Base-by-base conservation (phyloP, 2,329 filamentous ascomycete genomes). In the Pezicula rhizophila region DNA sequence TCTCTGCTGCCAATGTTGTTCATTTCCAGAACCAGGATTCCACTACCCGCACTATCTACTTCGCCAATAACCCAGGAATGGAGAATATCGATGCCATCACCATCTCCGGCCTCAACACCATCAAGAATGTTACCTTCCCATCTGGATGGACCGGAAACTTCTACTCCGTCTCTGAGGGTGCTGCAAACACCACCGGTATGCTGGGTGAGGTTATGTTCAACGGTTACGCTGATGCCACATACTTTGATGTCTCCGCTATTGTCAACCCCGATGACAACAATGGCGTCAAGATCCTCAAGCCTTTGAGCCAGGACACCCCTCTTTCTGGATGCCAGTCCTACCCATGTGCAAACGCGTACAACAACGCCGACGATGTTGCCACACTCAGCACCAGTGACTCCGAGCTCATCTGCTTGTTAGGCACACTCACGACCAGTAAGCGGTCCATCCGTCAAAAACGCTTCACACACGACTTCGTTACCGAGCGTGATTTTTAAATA, bases 211-310 rank as follows among this genome's bases (percentile, higher is more conserved):
- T 78, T 7, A 69, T 70, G 4, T 78, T 77, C 55, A 66, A 72
- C 46, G 75, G 72, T 60, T 77, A 65, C 65, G 59, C 63, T 46
- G 75, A 67, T 54, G 52, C 68, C 50, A 78, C 73, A 49, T 81
- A 73, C 71, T 81, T 77, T 50, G 78, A 81, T 54, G 76, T 81
- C 53, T 79, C 76, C 10, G 77, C 77, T 62, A 80, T 81, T 54
- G 74, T 79, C 57, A 66, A 76, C 64, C 65, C 75, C 45, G 60
- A 60, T 35, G 78, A 80, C 64, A 57, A 66, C 55, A 49, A 72
- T 54, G 75, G 75, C 57, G 70, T 81, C 59, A 78, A 80, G 71
- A 65, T 73, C 67, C 71, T 80, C 63, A 79, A 67, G 66, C 77
- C 77, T 25, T 63, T 61, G 48, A 58, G 46, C 45, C 37, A 53